phyloP scores from a whole-genome alignment of 2,329 filamentous ascomycete genomes.

The Talaromyces sp. region DNA sequence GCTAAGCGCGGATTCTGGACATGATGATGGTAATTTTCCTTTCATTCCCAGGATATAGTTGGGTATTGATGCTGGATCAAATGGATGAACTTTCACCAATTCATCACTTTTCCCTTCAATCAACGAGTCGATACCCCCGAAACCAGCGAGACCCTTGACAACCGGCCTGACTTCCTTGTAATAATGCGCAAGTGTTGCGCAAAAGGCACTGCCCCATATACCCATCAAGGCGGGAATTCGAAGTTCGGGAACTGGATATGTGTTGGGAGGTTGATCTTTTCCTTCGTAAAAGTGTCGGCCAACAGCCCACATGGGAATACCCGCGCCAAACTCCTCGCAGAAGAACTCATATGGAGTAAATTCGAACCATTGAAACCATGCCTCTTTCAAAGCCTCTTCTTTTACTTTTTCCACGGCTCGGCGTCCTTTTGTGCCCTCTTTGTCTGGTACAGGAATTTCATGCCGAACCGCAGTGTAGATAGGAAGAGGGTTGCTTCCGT shows the following conservation, averaged over 20 bases:
- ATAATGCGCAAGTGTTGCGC: slow-evolving; percentile 91
- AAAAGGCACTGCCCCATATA: slow-evolving; percentile 96
- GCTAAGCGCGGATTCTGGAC: slow-evolving; percentile 72
- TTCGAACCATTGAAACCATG: slow-evolving; percentile 46
- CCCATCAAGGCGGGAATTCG: slow-evolving; percentile 82
- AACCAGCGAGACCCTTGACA: slow-evolving; percentile 69
- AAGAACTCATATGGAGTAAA: slow-evolving; percentile 36
- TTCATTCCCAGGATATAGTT: slow-evolving; percentile 86
- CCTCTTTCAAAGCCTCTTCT: slow-evolving; percentile 56
- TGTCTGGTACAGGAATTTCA: slow-evolving; percentile 71
- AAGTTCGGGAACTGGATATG: slow-evolving; percentile 74
- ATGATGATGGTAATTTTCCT: slow-evolving; percentile 67
- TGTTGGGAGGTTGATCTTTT: slow-evolving; percentile 37
- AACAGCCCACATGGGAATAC: slow-evolving; percentile 36
- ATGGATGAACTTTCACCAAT: slow-evolving; percentile 86
- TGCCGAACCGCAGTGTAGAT: slow-evolving; percentile 96
- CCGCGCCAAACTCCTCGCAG: slow-evolving; percentile 35
- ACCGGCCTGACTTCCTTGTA: slow-evolving; percentile 90
- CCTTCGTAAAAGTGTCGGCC: slow-evolving; percentile 31
- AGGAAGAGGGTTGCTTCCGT: slow-evolving; percentile 79
- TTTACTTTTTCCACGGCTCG: slow-evolving; percentile 37
- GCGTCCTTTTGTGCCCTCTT: slow-evolving; percentile 27
- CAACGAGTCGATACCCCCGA: slow-evolving; percentile 73
- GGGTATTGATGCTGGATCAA: slow-evolving; percentile 84
- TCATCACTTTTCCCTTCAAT: slow-evolving; percentile 80